Percentiles rank a stretch among this genome's conserved stretches.
These are phyloP conservation scores for Dothiorella sarmentorum DNA, from an alignment of 2,329 filamentous ascomycete genomes.

Conservation along the genomic window DNA sequence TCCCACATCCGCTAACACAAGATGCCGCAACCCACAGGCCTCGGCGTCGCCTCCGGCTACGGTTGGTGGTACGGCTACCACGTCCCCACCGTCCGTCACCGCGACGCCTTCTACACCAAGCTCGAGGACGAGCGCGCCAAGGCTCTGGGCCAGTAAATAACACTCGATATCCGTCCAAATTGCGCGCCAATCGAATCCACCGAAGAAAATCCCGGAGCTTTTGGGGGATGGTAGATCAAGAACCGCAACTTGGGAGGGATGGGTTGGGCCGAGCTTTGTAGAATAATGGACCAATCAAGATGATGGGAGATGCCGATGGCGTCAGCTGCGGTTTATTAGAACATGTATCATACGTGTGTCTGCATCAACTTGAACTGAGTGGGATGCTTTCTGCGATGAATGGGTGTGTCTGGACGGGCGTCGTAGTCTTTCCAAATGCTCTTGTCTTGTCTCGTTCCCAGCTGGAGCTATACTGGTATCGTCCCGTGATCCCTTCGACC, in stretches of 20 bases:
- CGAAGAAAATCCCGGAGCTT: too few relatives aligned
- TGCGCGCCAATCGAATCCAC: too few relatives aligned
- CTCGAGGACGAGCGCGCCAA: conserved; percentile 59
- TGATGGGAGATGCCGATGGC: conserved; percentile 9
- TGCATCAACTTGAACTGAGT: too few relatives aligned
- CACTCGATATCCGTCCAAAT: conserved; percentile 25
- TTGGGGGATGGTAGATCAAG: not conserved
- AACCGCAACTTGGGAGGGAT: not conserved
- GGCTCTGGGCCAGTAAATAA: conserved; percentile 38
- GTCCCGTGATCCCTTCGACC: too few relatives aligned
- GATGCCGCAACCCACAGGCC: conserved; percentile 43
- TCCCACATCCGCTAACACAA: not conserved
- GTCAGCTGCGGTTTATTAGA: not conserved
- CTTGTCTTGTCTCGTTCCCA: too few relatives aligned
- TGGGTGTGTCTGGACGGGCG: too few relatives aligned
- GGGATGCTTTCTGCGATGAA: too few relatives aligned
- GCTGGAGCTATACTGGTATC: too few relatives aligned
- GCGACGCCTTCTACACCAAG: conserved; percentile 62
- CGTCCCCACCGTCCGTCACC: conserved; percentile 60
- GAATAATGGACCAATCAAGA: conserved; percentile 14
- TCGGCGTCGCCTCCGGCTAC: conserved; percentile 61
- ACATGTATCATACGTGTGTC: too few relatives aligned
- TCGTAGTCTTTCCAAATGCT: too few relatives aligned
- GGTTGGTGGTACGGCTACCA: conserved; percentile 69
- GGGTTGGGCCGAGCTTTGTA: not conserved